Percentiles rank a stretch among this genome's conserved stretches.
Conservation (phyloP, 176 grass and related monocot species). For the Poa pratensis region DNA sequence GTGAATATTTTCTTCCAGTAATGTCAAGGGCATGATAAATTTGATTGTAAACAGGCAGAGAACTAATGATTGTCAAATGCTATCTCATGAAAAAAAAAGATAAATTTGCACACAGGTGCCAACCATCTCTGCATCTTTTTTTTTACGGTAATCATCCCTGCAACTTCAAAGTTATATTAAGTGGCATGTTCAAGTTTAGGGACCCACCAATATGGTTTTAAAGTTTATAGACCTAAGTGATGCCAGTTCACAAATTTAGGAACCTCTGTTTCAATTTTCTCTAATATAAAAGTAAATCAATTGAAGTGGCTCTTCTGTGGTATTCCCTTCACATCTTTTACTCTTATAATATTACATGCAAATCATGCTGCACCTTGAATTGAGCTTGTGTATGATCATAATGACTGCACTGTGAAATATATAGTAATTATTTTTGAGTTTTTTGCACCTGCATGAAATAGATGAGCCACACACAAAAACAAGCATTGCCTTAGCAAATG, state of each 20-base stretch:
- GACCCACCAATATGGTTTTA: slow-evolving; percentile 10
- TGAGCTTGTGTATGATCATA: slow-evolving; percentile 25
- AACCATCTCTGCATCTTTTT: slow-evolving; percentile 8
- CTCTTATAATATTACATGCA: neutral
- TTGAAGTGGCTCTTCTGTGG: neutral
- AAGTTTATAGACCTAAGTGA: slow-evolving; percentile 30
- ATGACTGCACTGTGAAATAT: slow-evolving; percentile 3
- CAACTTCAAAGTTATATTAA: slow-evolving; percentile 15
- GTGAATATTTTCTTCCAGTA: slow-evolving; percentile 22
- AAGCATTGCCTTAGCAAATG: neutral
- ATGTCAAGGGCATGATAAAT: slow-evolving; percentile 16
- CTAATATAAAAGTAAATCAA: slow-evolving; percentile 22
- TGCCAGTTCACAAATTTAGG: neutral
- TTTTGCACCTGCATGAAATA: slow-evolving; percentile 25
- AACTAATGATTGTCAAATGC: slow-evolving; percentile 11
- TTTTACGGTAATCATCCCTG: neutral
- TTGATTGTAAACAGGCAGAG: neutral
- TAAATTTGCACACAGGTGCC: neutral
- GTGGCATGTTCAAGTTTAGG: slow-evolving; percentile 15
- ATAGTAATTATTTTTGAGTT: neutral
- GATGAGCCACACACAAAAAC: neutral
- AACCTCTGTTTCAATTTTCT: slow-evolving; percentile 4
- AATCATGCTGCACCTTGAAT: neutral
- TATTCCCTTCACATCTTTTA: neutral
- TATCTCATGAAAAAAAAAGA: slow-evolving; percentile 17